Conservation (phyloP, 768 basidiomycete species). For the Xerocomus brunneocitrinus region DNA sequence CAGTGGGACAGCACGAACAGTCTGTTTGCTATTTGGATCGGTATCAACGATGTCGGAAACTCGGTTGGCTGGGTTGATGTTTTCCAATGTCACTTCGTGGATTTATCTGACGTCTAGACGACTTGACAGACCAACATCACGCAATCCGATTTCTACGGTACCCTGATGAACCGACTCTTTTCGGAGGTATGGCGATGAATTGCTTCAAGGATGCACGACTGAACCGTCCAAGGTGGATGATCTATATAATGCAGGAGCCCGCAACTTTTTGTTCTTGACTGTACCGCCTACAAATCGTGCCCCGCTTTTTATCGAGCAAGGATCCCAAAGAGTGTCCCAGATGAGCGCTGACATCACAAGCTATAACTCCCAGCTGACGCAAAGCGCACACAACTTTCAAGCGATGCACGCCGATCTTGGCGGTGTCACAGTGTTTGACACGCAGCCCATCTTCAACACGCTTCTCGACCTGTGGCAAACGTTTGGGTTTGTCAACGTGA, state of each 20-base stretch:
- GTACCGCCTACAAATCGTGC: constrained; percentile 57
- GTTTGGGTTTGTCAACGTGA: constrained; percentile 55
- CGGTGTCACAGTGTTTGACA: constrained; percentile 48
- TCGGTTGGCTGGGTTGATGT: constrained; percentile 16
- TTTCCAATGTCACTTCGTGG: background rate
- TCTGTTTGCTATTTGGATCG: constrained; percentile 67
- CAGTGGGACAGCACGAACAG: constrained; percentile 56
- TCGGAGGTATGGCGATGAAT: constrained; percentile 18
- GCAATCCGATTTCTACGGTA: constrained; percentile 21
- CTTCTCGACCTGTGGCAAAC: constrained; percentile 48
- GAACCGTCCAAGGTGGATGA: constrained; percentile 12
- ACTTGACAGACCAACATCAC: constrained; percentile 20
- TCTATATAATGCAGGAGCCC: constrained; percentile 40
- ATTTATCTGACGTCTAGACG: background rate
- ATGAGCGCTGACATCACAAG: constrained; percentile 37
- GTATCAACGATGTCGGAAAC: constrained; percentile 56
- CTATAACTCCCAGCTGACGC: constrained; percentile 47
- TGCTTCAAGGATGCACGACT: background rate
- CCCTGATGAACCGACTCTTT: constrained; percentile 24
- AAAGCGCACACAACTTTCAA: constrained; percentile 38
- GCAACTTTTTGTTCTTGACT: constrained; percentile 60
- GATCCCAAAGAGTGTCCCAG: constrained; percentile 20
- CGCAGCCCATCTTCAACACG: constrained; percentile 54
- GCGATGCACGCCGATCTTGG: constrained; percentile 40
- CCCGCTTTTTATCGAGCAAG: constrained; percentile 47